Evolutionary conservation across 106 monocot genomes (phyloP).

Genomic region (Platanthera zijinensis): DNA sequence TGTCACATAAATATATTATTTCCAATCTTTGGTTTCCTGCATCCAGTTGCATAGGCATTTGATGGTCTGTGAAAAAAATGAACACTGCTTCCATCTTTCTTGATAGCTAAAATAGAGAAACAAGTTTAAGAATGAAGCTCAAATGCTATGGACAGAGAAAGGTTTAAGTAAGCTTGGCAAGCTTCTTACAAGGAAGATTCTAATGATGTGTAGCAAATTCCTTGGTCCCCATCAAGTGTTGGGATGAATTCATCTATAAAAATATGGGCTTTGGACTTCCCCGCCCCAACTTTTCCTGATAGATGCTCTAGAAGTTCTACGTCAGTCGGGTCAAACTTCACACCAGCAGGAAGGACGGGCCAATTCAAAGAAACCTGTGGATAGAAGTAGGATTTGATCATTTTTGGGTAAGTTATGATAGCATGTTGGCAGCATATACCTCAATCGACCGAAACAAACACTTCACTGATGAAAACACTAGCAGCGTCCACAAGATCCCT

Average conservation of each 20-base stretch:
- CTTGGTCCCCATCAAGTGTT: conserved; percentile 62
- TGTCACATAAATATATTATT: too few relatives aligned
- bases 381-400: conserved; percentile 1
- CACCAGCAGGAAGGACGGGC: conserved; percentile 94
- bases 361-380: conserved; percentile 73
- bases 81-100: conserved; percentile 74
- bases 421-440: too few relatives aligned
- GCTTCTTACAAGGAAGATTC: conserved; percentile 78
- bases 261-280: conserved; percentile 48
- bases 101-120: conserved; percentile 41
- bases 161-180: not conserved
- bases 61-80: conserved; percentile 90
- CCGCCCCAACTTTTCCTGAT: conserved; percentile 59
- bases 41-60: conserved; percentile 80
- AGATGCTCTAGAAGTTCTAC: conserved; percentile 74
- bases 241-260: conserved; percentile 93
- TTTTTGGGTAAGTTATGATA: not conserved
- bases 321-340: conserved; percentile 95
- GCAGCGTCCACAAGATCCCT: too few relatives aligned
- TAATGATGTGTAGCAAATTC: conserved; percentile 95
- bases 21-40: too few relatives aligned
- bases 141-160: not conserved
- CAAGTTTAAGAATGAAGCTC: not conserved
- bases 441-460: too few relatives aligned
- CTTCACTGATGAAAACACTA: too few relatives aligned